Evolutionary conservation across 805 yeast species (phyloP), one percentile per base, ranked within the genome.

Genomic region (Ogataea pignaliae): DNA sequence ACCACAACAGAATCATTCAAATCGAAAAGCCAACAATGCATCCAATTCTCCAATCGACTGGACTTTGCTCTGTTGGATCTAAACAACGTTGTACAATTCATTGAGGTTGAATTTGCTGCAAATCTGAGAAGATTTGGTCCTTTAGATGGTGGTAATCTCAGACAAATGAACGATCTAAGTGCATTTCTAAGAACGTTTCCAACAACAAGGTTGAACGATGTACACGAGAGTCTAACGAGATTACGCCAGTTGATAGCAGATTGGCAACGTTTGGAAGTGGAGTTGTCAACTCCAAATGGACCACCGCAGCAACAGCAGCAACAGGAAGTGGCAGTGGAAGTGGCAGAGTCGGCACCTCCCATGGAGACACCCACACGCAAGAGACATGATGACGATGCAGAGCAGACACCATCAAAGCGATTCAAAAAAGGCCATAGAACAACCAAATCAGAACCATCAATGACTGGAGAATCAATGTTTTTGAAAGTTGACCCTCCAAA

Each of bases 401-500:
- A n/a, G n/a, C n/a, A n/a, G n/a, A n/a, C 37, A 39, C 7, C 32
- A 14, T 11, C 26, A 38, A 33, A 32, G 16, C 29, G 36, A 11
- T 37, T 29, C 26, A 29, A 37, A 28, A 45, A 38, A n/a, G 35
- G 29, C 4, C 58, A 55, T 32, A 46, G 55, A 9, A 16, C 42
- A 3, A 38, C 51, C 10, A 50, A 48, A 35, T 53, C 57, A 12
- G 59, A 55, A 29, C 54, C 54, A 12, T 17, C 46, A 18, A 44
- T 32, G 12, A 48, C 50, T 2, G 66, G 65, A 3, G 67, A 62
- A 39, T 36, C 57, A 2, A 57, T 63, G 3, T 37, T 59, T 16
- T 44, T 63, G 38, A 52, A 54, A 41, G 68, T 64, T 11, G 59
- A 54, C n/a, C 68, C 68, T 1, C 54, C 59, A 6, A 56, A 55